These are phyloP conservation scores for Thraustochytrium sp. DNA, from an alignment of 352 stramenopile species.

Conservation along the genomic window DNA sequence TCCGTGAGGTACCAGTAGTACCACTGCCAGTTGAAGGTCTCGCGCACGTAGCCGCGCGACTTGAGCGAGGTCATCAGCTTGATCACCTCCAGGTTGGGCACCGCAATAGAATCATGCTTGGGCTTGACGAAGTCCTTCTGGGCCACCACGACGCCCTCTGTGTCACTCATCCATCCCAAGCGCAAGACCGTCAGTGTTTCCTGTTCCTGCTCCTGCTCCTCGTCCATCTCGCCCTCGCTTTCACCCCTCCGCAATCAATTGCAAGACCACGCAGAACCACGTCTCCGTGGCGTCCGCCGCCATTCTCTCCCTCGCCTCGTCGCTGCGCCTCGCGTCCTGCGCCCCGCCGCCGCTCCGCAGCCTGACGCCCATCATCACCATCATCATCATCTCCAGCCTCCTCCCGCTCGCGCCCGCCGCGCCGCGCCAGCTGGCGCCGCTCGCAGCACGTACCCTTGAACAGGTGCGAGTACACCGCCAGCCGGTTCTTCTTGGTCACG, in stretches of 20 bases:
- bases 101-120: constrained; percentile 93
- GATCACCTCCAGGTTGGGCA: constrained; percentile 96
- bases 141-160: constrained; percentile 47
- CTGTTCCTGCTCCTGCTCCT: background rate
- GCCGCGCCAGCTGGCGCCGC: background rate
- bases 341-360: no score
- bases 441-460: constrained; percentile 43
- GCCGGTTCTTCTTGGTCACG: constrained; percentile 43
- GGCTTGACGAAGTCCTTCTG: constrained; percentile 51
- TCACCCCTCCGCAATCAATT: no score
- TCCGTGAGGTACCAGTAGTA: constrained; percentile 98
- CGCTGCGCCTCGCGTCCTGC: no score
- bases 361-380: no score
- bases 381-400: no score
- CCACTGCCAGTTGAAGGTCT: constrained; percentile 99
- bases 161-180: no score
- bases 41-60: constrained; percentile 90
- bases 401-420: background rate
- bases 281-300: no score
- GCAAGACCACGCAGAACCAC: no score
- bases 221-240: background rate
- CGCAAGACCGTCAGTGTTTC: background rate
- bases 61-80: constrained; percentile 97
- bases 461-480: constrained; percentile 47
- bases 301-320: no score